Conservation (phyloP, 139 green algal species). For the Tetratostichococcus sp. region DNA sequence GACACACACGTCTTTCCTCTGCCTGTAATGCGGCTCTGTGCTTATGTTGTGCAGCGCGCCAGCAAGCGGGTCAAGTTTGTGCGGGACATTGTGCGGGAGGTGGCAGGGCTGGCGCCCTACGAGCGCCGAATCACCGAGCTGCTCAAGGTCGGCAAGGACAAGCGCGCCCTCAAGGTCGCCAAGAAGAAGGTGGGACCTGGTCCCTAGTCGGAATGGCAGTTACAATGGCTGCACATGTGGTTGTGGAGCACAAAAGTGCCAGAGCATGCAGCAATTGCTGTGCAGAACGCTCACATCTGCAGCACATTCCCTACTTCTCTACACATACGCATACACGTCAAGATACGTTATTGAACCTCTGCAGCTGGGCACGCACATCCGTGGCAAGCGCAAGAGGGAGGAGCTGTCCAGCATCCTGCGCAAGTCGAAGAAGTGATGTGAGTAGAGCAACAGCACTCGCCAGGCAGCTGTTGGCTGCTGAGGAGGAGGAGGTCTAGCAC, state of each 20-base stretch:
- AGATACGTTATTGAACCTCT: neutral
- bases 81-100: conserved; percentile 84
- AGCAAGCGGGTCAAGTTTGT: conserved; percentile 88
- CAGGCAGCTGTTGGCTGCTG: no score
- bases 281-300: no score
- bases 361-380: conserved; percentile 91
- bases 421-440: conserved; percentile 69
- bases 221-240: no score
- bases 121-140: conserved; percentile 92
- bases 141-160: conserved; percentile 93
- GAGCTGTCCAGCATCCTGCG: conserved; percentile 79
- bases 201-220: no score
- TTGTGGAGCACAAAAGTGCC: neutral
- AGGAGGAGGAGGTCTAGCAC: no score
- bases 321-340: no score
- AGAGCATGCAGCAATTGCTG: no score
- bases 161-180: conserved; percentile 92
- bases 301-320: no score
- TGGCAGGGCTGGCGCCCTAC: conserved; percentile 90
- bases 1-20: no score
- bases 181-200: conserved; percentile 90
- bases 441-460: neutral
- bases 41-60: conserved; percentile 41
- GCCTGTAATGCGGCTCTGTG: neutral
- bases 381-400: conserved; percentile 95